phyloP scores from a whole-genome alignment of 495 filamentous ascomycete species.

The Astrothelium subdiscretum region DNA sequence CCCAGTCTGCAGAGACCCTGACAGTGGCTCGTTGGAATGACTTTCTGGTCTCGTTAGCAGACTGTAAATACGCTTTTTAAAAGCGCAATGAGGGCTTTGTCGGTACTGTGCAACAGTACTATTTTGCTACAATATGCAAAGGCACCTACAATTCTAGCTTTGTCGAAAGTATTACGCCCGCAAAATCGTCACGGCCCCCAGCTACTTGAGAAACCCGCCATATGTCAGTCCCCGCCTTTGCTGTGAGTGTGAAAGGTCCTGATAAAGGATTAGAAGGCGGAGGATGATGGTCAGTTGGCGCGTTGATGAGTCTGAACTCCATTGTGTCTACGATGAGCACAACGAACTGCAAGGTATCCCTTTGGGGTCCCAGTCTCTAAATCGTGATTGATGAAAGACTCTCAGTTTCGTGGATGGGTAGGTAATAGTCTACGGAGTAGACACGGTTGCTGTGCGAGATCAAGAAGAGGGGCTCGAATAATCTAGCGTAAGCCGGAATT shows the following conservation, averaged over 20 bases:
- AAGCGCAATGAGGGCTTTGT: background rate
- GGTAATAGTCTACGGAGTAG: no score
- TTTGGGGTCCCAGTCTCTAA: no score
- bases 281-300: background rate
- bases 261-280: background rate
- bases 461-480: no score
- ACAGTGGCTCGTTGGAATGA: background rate
- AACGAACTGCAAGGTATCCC: no score
- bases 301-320: background rate
- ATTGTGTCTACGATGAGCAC: no score
- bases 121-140: background rate
- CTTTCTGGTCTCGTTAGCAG: background rate
- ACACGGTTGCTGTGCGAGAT: no score
- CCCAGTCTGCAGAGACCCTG: background rate
- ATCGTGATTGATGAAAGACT: no score
- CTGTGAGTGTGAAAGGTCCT: background rate
- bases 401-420: no score
- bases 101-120: background rate
- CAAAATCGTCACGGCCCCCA: background rate
- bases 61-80: background rate
- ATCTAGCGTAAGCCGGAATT: no score
- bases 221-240: background rate
- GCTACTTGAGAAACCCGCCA: background rate
- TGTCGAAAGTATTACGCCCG: background rate
- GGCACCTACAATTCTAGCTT: background rate